These are phyloP conservation scores for Exsudoporus frostii DNA, from an alignment of 768 basidiomycete genomes.

Conservation along the genomic window DNA sequence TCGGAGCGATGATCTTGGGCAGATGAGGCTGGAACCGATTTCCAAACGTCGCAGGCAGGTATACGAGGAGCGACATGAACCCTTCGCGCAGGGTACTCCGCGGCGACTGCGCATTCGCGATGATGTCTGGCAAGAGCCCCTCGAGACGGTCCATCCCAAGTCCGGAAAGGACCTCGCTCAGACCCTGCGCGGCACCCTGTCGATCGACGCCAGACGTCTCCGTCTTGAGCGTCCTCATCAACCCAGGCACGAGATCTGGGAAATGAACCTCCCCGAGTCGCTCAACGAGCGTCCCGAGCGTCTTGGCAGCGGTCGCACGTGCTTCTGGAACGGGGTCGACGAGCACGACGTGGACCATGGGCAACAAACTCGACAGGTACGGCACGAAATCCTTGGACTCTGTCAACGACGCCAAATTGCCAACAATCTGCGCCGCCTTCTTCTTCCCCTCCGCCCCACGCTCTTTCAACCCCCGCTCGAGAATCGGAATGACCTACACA, in stretches of 20 bases:
- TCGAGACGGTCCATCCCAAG: conserved; percentile 98
- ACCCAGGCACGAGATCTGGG: conserved; percentile 90
- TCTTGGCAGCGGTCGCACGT: conserved; percentile 94
- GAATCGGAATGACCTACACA: conserved; percentile 84
- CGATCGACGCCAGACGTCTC: conserved; percentile 95
- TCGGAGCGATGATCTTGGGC: conserved; percentile 90
- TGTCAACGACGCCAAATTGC: conserved; percentile 90
- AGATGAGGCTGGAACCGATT: conserved; percentile 95
- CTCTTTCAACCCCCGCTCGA: conserved; percentile 90
- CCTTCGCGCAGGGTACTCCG: conserved; percentile 92
- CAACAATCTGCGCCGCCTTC: conserved; percentile 94
- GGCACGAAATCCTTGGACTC: conserved; percentile 93
- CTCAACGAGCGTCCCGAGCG: conserved; percentile 94
- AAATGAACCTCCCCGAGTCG: conserved; percentile 92
- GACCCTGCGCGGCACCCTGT: conserved; percentile 96
- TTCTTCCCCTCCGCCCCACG: conserved; percentile 92
- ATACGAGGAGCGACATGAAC: conserved; percentile 97
- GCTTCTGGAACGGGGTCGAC: conserved; percentile 98
- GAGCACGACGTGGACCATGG: conserved; percentile 87
- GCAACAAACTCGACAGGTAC: conserved; percentile 84
- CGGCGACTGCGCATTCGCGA: conserved; percentile 86
- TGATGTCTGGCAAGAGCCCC: conserved; percentile 89
- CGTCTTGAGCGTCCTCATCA: conserved; percentile 84
- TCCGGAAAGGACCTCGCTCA: conserved; percentile 91
- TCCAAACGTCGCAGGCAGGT: conserved; percentile 93